These are phyloP conservation scores for Fusarium sterilihyphosum DNA, from an alignment of 2,329 filamentous ascomycete species.

Conservation along the genomic window DNA sequence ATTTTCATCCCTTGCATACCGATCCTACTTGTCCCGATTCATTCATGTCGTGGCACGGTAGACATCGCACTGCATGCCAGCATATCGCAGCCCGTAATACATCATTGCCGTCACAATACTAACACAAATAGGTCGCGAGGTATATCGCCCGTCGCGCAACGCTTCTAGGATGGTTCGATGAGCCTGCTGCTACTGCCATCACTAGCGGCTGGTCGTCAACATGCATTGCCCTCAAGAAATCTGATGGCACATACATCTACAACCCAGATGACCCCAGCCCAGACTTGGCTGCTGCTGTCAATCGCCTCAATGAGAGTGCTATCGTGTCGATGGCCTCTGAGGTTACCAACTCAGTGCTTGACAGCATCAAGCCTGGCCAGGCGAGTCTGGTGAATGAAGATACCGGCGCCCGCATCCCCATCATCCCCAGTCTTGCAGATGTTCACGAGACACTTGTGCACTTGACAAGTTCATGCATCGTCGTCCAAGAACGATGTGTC, in stretches of 20 bases:
- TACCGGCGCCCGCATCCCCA: conserved; percentile 39
- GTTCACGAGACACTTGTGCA: conserved; percentile 26
- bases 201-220: conserved; percentile 41
- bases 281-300: conserved; percentile 31
- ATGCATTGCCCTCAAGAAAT: conserved; percentile 39
- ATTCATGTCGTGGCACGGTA: not conserved
- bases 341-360: conserved; percentile 32
- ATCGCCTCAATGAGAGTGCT: conserved; percentile 32
- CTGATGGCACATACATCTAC: conserved; percentile 33
- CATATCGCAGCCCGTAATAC: not conserved
- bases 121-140: conserved; percentile 34
- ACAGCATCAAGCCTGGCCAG: conserved; percentile 35
- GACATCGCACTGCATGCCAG: not conserved
- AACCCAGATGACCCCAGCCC: conserved; percentile 38
- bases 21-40: not conserved
- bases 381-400: conserved; percentile 29
- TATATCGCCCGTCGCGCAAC: conserved; percentile 43
- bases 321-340: conserved; percentile 42
- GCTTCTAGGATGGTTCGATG: conserved; percentile 42
- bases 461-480: conserved; percentile 35
- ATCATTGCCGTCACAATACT: not conserved
- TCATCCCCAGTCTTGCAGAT: conserved; percentile 30
- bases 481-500: conserved; percentile 34
- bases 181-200: conserved; percentile 31
- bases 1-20: not conserved